Evolutionary conservation across 148 eudicot genomes (phyloP), one percentile per base, ranked within the genome.

Genomic region (Camellia sinensis): DNA sequence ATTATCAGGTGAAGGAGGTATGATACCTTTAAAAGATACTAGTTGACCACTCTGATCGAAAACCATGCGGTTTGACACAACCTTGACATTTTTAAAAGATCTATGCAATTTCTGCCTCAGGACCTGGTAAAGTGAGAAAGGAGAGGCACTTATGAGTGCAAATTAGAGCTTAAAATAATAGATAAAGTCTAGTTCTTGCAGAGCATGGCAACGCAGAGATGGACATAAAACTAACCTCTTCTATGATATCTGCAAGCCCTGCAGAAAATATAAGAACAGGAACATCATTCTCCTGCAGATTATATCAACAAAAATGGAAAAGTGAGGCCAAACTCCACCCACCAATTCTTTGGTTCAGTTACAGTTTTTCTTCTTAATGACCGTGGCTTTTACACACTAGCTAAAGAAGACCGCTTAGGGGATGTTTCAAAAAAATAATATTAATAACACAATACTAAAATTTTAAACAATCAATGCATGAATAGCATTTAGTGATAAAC

Each of bases 261-360:
- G 98, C 98, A 73, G 98, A 95, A 85, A 95, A 95, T 82, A 95
- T 90, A 67, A 95, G 93, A 81, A 93, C 90, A 62, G 97, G 98
- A 82, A 93, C 91, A 83, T 88, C 85, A 74, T 81, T 89, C 83
- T 87, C 89, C 98, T 95, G 93, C 86, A 84, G 48, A 41, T 76
- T 65, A 44, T 67, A 57, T 15, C 74, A 29, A 50, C 67, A 75
- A 79, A 64, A 80, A 77, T 50, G 8, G 13, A 64, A 37, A 77
- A 69, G 76, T 66, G 43, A 80, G 71, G 67, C 65, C 70, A 63
- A 62, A 77, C 52, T 9, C 17, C 73, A 29, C 37, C 37, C 37
- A 29, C 37, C 37, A 77, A 29, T 12, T 44, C 10, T 68, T 8
- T 37, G 61, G 66, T 44, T 43, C 13, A 22, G 70, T 75, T n/a